These are phyloP conservation scores for Lagerstroemia speciosa DNA, from an alignment of 345 rosid genomes.

Conservation along the genomic window DNA sequence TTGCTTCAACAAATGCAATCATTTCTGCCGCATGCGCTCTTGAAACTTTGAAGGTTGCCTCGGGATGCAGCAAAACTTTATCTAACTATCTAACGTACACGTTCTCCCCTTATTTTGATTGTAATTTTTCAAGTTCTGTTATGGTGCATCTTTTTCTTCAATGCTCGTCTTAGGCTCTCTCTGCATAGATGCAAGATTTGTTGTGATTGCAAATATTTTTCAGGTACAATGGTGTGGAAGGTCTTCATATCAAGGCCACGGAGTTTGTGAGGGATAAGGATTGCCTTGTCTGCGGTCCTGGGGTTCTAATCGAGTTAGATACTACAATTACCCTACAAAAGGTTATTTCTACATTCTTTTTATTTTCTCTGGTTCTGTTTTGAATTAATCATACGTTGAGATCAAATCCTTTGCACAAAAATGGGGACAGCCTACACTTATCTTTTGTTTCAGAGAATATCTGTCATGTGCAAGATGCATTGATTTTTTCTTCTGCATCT, in stretches of 20 bases:
- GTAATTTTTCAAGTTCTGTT: neutral
- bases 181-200: neutral
- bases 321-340: slow-evolving; percentile 58
- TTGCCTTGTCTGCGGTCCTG: slow-evolving; percentile 97
- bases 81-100: slow-evolving; percentile 79
- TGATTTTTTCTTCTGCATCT: neutral
- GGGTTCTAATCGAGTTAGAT: slow-evolving; percentile 73
- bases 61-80: slow-evolving; percentile 92
- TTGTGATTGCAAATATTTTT: slow-evolving; percentile 8
- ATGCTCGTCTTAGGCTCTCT: neutral
- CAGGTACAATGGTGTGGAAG: slow-evolving; percentile 87
- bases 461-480: neutral
- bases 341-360: slow-evolving; percentile 33
- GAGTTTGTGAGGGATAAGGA: slow-evolving; percentile 72
- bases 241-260: slow-evolving; percentile 79
- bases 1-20: slow-evolving; percentile 96
- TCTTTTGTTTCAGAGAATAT: neutral
- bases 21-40: slow-evolving; percentile 88
- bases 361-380: neutral
- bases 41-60: slow-evolving; percentile 89
- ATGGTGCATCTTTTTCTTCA: neutral
- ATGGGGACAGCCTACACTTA: neutral
- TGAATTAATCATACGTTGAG: neutral
- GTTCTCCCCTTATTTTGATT: slow-evolving; percentile 9
- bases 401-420: neutral